A percentile compares a stretch with the other conserved stretches of the same genome.
Evolutionary conservation across 2,329 filamentous ascomycete genomes (phyloP).

Genomic region (Neonectria magnoliae): DNA sequence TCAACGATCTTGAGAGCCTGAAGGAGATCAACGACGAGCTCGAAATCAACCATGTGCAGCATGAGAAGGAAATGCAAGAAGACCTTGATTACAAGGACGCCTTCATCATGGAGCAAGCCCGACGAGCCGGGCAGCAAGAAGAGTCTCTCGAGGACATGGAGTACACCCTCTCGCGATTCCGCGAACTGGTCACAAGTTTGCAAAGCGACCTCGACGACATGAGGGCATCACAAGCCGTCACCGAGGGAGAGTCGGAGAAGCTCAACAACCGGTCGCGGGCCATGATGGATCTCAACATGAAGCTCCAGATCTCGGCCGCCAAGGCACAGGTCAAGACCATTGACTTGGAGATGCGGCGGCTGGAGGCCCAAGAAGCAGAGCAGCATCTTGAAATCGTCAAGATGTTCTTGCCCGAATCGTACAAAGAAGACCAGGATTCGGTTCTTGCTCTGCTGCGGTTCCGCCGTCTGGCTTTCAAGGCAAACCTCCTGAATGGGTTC

Average conservation of each 20-base stretch:
- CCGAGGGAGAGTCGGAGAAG: constrained; percentile 91
- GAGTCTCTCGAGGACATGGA: constrained; percentile 86
- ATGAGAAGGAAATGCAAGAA: constrained; percentile 92
- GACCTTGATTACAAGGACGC: constrained; percentile 90
- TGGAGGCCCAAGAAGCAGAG: constrained; percentile 88
- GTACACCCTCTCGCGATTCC: constrained; percentile 88
- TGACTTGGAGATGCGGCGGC: constrained; percentile 84
- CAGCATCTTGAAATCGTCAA: constrained; percentile 91
- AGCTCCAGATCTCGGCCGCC: constrained; percentile 87
- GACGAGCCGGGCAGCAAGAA: constrained; percentile 79
- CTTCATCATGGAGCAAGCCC: constrained; percentile 83
- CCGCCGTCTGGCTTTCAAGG: constrained; percentile 89
- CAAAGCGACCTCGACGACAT: constrained; percentile 92
- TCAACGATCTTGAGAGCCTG: constrained; percentile 88
- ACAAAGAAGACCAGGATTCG: constrained; percentile 82
- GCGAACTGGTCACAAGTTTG: constrained; percentile 85
- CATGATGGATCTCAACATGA: constrained; percentile 97
- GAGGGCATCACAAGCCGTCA: constrained; percentile 89
- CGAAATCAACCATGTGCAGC: constrained; percentile 90
- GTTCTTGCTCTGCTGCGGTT: constrained; percentile 90
- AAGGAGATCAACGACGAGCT: constrained; percentile 96
- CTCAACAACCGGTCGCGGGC: constrained; percentile 87
- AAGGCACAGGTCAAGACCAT: constrained; percentile 96
- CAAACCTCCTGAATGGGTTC: constrained; percentile 78
- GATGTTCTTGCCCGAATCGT: constrained; percentile 87